A percentile compares a stretch with the other conserved stretches of the same genome.
phyloP scores from a whole-genome alignment of 306 rosid genomes.

The Castanopsis chinensis region DNA sequence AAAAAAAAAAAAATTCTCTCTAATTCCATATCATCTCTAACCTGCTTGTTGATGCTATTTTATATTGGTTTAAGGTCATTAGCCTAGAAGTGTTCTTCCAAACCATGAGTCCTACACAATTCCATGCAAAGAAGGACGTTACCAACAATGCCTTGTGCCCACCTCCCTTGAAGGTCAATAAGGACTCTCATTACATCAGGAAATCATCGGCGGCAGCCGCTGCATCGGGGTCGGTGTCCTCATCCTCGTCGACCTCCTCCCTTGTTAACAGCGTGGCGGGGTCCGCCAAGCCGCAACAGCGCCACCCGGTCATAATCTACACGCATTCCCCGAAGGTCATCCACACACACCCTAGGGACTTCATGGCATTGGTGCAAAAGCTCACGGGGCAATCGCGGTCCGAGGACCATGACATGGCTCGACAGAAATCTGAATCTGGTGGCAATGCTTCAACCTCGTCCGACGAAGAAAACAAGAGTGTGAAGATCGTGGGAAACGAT shows the following conservation, averaged over 20 bases:
- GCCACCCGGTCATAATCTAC: slow-evolving; percentile 74
- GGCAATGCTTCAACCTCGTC: background rate
- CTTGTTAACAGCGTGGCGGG: slow-evolving; percentile 2
- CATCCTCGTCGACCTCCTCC: slow-evolving; percentile 28
- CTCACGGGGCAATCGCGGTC: slow-evolving; percentile 59
- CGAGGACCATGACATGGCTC: slow-evolving; percentile 18
- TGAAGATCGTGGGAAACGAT: slow-evolving; percentile 20
- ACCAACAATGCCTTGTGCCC: slow-evolving; percentile 29
- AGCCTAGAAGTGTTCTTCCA: too few species aligned
- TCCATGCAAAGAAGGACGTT: slow-evolving; percentile 34
- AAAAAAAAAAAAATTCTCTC: too few species aligned
- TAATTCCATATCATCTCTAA: too few species aligned
- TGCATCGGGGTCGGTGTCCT: background rate
- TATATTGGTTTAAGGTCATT: too few species aligned
- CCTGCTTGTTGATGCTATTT: too few species aligned
- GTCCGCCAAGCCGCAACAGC: slow-evolving; percentile 39
- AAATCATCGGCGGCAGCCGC: slow-evolving; percentile 26
- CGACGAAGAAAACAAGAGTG: background rate
- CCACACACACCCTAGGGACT: slow-evolving; percentile 65
- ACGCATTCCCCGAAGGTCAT: slow-evolving; percentile 80
- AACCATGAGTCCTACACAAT: slow-evolving; percentile 46
- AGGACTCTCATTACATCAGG: slow-evolving; percentile 60
- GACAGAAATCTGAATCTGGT: slow-evolving; percentile 3
- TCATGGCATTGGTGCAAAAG: slow-evolving; percentile 77
- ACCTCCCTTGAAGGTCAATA: slow-evolving; percentile 58